Conservation (phyloP, 2,329 filamentous ascomycete genomes). For the Lachnellula hyalina region DNA sequence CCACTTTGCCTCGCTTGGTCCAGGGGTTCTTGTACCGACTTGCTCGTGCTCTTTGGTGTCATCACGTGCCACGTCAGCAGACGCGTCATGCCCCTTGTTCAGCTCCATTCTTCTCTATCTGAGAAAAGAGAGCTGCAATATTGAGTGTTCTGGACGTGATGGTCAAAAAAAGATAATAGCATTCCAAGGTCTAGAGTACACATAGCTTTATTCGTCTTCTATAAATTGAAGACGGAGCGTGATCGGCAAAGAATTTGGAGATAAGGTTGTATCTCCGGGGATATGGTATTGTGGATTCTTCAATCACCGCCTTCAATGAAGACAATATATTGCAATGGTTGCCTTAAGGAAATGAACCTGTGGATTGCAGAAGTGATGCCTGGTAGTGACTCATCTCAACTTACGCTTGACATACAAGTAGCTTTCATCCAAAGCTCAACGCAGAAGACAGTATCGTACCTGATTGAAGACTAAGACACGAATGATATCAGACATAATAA, state of each 20-base stretch:
- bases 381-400: too few relatives aligned
- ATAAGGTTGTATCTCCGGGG: neutral
- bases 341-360: too few relatives aligned
- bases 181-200: neutral
- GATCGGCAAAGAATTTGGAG: neutral
- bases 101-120: neutral
- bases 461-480: neutral
- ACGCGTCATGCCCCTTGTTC: neutral
- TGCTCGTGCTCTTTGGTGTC: neutral
- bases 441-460: too few relatives aligned
- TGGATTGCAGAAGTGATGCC: too few relatives aligned
- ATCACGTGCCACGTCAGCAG: neutral
- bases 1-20: neutral
- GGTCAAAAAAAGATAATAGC: too few relatives aligned
- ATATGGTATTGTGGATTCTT: neutral
- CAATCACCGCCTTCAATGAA: neutral
- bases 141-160: too few relatives aligned
- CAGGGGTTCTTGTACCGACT: neutral
- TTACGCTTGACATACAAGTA: too few relatives aligned
- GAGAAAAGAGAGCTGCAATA: too few relatives aligned
- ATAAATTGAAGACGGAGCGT: neutral
- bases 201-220: neutral
- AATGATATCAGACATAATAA: neutral
- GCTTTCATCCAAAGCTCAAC: too few relatives aligned
- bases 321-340: neutral